Evolutionary conservation across 805 yeast species (phyloP), one percentile per base, ranked within the genome.

Genomic region (Yamadazyma ubonensis): DNA sequence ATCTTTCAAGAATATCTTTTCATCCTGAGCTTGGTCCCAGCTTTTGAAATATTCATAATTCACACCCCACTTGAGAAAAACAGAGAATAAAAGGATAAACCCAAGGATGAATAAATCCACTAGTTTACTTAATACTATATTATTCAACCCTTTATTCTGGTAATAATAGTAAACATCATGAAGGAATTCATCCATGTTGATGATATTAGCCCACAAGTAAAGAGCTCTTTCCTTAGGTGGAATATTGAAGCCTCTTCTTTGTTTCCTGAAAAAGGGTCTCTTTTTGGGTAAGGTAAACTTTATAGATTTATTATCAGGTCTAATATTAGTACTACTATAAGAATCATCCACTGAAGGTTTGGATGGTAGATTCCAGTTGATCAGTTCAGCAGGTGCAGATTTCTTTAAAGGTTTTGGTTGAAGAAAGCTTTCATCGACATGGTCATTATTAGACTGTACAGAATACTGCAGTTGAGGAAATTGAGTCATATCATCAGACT

Each of bases 191-290:
- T 93, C 99, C 58, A 93, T 73, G 59, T 93, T 93, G 50, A 86
- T 87, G 17, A 93, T 87, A 54, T 93, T 93, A 1, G 98, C 96
- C 98, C 99, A 93, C 44, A 87, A 75, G 88, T 97, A 93, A 12
- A 86, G 67, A 0, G 98, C 96, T 35, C 88, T 67, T 55, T 90
- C 96, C 34, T 59, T 61, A 3, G 73, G 73, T 11, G 74, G 72
- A 16, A 70, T 67, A 4, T 61, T 42, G 34, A 55, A 50, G 17
- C 41, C 42, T 15, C 31, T 43, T 39, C n/a, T 48, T 36, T 39
- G 35, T 35, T 33, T 34, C 29, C 20, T 36, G 34, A 30, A 37
- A 27, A 36, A 30, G 33, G 33, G 36, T 33, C 31, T 46, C 23
- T 36, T 46, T 23, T 38, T 31, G 36, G 53, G 44, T 29, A 45